Evolutionary conservation across 192 early-diverging fungal genomes (phyloP), one percentile per base, ranked within the genome.

Genomic region (Coemansia sp.): DNA sequence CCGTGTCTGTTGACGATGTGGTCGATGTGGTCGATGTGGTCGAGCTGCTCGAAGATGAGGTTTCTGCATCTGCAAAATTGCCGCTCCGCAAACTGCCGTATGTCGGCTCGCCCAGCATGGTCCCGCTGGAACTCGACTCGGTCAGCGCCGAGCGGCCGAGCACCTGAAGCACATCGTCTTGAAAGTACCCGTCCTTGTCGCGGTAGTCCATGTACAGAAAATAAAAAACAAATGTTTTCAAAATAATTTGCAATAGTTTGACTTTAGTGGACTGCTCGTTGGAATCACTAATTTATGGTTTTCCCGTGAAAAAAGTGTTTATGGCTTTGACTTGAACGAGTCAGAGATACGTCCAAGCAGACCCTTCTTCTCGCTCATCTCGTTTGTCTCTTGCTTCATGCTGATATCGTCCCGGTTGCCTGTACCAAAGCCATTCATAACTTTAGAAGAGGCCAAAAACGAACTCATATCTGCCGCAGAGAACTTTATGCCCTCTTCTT

Each of bases 181-280:
- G 73, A 11, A 81, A 69, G 48, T 81, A 81, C 39, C 78, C 78
- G 51, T 69, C 63, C 17, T 56, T 39, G 45, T 81, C 78, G 51
- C 78, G 72, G 50, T 72, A 81, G 29, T 75, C 78, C 72, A 75
- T 81, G 53, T 23, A 19, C 49, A 51, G 8, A 19, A 17, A 10
- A 51, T 51, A 3, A 16, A 22, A 17, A 51, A 17, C 5, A 35
- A 8, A 35, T 35, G 31, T 9, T 8, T 9, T 8, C 31, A 8
- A 35, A 35, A 8, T 35, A 35, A 35, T 35, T 35, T 35, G 6
- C 8, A 35, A 35, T 35, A 6, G 31, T 35, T 35, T 35, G 31
- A 35, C 31, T 35, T 35, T 35, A 35, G 31, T 35, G 31, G 31
- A 35, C 31, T 35, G 31, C 31, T 8, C 31, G 7, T 8, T 35